Conservation (phyloP, 352 stramenopile genomes). For the Globisporangium irregulare region DNA sequence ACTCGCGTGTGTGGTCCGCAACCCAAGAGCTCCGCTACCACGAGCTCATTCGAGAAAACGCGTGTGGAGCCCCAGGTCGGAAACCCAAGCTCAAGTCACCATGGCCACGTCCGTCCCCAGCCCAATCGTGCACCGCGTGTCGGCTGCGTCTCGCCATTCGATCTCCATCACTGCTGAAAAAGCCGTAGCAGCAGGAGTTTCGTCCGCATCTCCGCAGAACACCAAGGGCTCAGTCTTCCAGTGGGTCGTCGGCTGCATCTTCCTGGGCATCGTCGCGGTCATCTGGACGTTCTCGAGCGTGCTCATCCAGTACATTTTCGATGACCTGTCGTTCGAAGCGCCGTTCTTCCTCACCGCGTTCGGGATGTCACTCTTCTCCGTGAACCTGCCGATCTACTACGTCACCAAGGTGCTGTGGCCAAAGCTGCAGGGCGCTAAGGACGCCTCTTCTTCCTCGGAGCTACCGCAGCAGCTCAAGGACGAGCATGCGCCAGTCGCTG, state of each 20-base stretch:
- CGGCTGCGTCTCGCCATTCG: conserved; percentile 6
- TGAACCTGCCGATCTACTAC: conserved; percentile 76
- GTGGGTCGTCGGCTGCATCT: conserved; percentile 61
- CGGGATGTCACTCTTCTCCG: conserved; percentile 68
- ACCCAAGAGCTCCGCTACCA: background rate
- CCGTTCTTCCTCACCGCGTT: conserved; percentile 88
- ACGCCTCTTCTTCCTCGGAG: conserved; percentile 15
- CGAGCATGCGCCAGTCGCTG: conserved; percentile 17
- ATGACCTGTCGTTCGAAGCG: conserved; percentile 72
- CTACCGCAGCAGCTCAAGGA: conserved; percentile 30
- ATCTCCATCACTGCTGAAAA: conserved; percentile 10
- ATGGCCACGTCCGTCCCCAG: conserved; percentile 6
- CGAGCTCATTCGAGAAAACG: conserved; percentile 9
- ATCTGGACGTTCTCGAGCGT: conserved; percentile 84
- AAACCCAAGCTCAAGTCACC: background rate
- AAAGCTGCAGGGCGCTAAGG: conserved; percentile 8
- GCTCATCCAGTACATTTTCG: conserved; percentile 85
- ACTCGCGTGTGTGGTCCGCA: background rate
- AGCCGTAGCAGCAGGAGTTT: background rate
- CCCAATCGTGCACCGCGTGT: conserved; percentile 11
- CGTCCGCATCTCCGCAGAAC: background rate
- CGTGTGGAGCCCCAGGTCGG: background rate
- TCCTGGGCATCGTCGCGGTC: conserved; percentile 60
- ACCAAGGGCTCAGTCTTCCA: conserved; percentile 39
- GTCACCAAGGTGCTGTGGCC: conserved; percentile 42